A percentile compares a stretch with the other conserved stretches of the same genome.
Evolutionary conservation across 768 basidiomycete species (phyloP).

Genomic region (Kwoniella bestiolae): DNA sequence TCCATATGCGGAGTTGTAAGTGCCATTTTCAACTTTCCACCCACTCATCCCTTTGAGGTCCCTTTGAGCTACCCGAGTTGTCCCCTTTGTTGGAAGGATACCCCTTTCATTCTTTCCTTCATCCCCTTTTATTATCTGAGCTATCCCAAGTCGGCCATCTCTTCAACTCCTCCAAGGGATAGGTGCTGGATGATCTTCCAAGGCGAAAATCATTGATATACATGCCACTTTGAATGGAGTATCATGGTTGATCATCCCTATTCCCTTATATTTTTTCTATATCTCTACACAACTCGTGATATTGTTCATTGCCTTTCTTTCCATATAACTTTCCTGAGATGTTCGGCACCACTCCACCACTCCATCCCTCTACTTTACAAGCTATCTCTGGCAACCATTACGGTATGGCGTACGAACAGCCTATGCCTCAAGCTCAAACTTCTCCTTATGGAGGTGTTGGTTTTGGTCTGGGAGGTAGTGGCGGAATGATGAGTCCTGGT

Average conservation of each 20-base stretch:
- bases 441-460: constrained; percentile 33
- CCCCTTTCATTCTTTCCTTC: not conserved
- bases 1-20: constrained; percentile 20
- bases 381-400: constrained; percentile 9
- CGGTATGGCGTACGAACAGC: constrained; percentile 17
- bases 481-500: not conserved
- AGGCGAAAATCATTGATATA: not conserved
- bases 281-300: not conserved
- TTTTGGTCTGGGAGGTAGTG: constrained; percentile 25
- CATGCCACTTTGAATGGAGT: not conserved
- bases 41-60: not conserved
- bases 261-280: not conserved
- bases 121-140: not conserved
- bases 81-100: constrained; percentile 16
- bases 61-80: not conserved
- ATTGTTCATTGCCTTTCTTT: not conserved
- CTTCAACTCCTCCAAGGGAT: not conserved
- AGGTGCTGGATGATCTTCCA: not conserved
- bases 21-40: not conserved
- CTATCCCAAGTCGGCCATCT: not conserved
- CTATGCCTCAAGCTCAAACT: constrained; percentile 18
- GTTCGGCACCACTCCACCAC: constrained; percentile 27
- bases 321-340: constrained; percentile 3
- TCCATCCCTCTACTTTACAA: constrained; percentile 15
- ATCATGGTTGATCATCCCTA: not conserved